Evolutionary conservation across 768 basidiomycete species (phyloP), one percentile per base, ranked within the genome.

Genomic region (Pleurotus tuber-regium): DNA sequence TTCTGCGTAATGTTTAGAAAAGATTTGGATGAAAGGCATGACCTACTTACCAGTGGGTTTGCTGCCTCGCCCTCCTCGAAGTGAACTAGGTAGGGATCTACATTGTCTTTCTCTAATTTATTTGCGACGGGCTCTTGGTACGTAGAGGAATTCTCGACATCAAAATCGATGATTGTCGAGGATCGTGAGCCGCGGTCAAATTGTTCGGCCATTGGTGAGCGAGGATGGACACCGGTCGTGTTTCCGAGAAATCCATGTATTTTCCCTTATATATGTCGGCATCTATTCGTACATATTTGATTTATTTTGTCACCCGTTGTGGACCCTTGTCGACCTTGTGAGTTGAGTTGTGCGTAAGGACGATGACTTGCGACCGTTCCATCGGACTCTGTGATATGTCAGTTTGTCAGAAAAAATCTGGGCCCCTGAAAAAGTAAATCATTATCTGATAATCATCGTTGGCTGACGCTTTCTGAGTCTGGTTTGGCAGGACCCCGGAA

Each of bases 11-110:
- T 41, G 24, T 24, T 25, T n/a, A 38, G 24, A 46, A 18, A 16
- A 10, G 7, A 35, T 21, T 46, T 29, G 51, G 44, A 28, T 59
- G 50, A 16, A 48, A 48, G 23, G 24, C 16, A 21, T 26, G 24
- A 3, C 19, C 31, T 36, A 65, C 59, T 29, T 52, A 76, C 80
- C 64, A 76, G 68, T 36, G 82, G 82, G 54, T 80, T 72, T 4
- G 62, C 58, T 10, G 72, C 66, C 53, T 83, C 80, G 9, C 65
- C 66, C 2, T 61, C 57, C 26, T 70, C 65, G 43, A 74, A 73
- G 2, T 57, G 33, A 25, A 74, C 62, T n/a, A 71, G 54, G 59
- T 66, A 74, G 10, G 65, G 63, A 52, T 70, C 70, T 25, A 57
- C 40, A 14, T 50, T 48, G 24, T 51, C 44, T 31, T 54, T 53